Conservation (phyloP, 2,329 filamentous ascomycete species). For the Eutypa lata region DNA sequence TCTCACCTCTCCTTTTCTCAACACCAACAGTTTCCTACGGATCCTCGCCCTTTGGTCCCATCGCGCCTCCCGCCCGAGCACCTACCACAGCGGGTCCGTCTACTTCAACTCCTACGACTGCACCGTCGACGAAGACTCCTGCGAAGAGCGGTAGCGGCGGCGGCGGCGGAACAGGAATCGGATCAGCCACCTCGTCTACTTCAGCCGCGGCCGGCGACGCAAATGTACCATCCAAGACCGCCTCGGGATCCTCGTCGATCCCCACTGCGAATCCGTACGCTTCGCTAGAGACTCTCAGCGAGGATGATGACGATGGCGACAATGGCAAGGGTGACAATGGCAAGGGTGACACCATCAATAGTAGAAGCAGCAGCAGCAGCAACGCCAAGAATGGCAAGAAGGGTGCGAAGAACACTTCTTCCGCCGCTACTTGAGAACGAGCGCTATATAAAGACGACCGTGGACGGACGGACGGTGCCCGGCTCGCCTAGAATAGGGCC, state of each 20-base stretch:
- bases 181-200: background rate
- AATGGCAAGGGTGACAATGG: background rate
- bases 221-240: no score
- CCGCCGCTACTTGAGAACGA: background rate
- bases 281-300: conserved; percentile 19
- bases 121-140: background rate
- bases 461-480: no score
- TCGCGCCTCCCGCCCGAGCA: conserved; percentile 23
- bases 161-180: background rate
- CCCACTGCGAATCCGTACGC: conserved; percentile 23
- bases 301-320: background rate
- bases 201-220: background rate
- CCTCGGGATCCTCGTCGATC: no score
- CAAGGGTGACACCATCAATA: background rate
- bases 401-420: background rate
- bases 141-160: background rate
- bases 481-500: no score
- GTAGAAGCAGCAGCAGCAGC: background rate
- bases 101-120: background rate
- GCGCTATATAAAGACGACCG: no score
- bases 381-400: background rate
- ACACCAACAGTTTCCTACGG: conserved; percentile 14
- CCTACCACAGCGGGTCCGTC: background rate
- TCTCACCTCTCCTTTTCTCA: conserved; percentile 1
- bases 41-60: conserved; percentile 30